A percentile compares a stretch with the other conserved stretches of the same genome.
Evolutionary conservation across 805 yeast species (phyloP).

Genomic region (Monosporozyma siamensis): DNA sequence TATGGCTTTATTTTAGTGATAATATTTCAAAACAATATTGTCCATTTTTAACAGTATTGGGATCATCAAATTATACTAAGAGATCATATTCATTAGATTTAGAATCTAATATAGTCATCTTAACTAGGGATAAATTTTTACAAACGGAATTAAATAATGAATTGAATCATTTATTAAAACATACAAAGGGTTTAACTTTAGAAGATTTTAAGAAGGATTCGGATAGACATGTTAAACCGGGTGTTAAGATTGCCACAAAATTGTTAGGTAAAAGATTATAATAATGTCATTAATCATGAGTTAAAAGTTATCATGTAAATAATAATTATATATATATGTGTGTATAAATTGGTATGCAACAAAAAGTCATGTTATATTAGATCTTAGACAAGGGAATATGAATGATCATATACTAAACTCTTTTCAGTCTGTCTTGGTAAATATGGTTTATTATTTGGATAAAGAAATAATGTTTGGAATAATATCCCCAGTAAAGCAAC

Average conservation of each 20-base stretch:
- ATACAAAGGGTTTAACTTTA: slow-evolving; percentile 45
- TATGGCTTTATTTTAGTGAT: slow-evolving; percentile 62
- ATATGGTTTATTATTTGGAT: slow-evolving; percentile 13
- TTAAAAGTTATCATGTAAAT: not conserved
- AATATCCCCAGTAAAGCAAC: slow-evolving; percentile 13
- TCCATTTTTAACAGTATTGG: slow-evolving; percentile 75
- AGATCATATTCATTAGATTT: slow-evolving; percentile 82
- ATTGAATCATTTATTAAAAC: slow-evolving; percentile 45
- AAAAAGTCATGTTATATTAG: too few relatives aligned
- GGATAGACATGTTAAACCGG: slow-evolving; percentile 51
- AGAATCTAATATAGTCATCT: slow-evolving; percentile 74
- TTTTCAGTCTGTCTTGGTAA: slow-evolving; percentile 11
- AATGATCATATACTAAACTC: slow-evolving; percentile 2
- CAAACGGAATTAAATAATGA: slow-evolving; percentile 52
- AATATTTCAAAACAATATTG: slow-evolving; percentile 32
- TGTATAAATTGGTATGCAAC: too few relatives aligned
- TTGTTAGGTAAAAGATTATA: slow-evolving; percentile 50
- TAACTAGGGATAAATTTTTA: slow-evolving; percentile 58
- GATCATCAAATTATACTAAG: slow-evolving; percentile 88
- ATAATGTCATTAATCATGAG: not conserved
- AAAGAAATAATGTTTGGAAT: slow-evolving; percentile 23
- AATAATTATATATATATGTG: too few relatives aligned
- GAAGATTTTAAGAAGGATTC: slow-evolving; percentile 53
- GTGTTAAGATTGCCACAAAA: slow-evolving; percentile 60
- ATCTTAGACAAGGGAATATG: not conserved